Conservation (phyloP, 2,329 filamentous ascomycete genomes). For the Gliomastix tumulicola region DNA sequence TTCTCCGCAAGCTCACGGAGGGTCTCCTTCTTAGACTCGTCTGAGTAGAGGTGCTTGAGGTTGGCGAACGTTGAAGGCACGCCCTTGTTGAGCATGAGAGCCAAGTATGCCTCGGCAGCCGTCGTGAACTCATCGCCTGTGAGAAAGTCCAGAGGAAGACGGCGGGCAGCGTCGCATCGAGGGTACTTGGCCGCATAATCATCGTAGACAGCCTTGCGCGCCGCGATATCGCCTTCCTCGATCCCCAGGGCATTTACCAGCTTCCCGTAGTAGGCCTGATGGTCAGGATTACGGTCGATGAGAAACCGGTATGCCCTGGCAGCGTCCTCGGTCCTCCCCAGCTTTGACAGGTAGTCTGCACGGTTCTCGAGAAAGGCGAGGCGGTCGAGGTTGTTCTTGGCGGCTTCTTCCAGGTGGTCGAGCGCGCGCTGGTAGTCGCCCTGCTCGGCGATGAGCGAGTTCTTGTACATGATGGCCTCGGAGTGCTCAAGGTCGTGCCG, state of each 20-base stretch:
- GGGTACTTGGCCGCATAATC: slow-evolving; percentile 76
- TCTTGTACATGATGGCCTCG: slow-evolving; percentile 92
- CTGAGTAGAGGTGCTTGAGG: slow-evolving; percentile 83
- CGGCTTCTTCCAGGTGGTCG: slow-evolving; percentile 73
- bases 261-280: slow-evolving; percentile 76
- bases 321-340: slow-evolving; percentile 71
- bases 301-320: slow-evolving; percentile 73
- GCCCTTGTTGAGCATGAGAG: slow-evolving; percentile 81
- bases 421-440: slow-evolving; percentile 78
- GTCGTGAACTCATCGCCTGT: slow-evolving; percentile 74
- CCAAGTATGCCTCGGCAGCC: slow-evolving; percentile 72
- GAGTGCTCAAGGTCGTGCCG: slow-evolving; percentile 85
- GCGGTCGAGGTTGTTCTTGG: slow-evolving; percentile 75
- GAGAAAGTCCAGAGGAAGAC: slow-evolving; percentile 85
- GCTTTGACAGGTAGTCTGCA: slow-evolving; percentile 74
- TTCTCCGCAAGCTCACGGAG: slow-evolving; percentile 71
- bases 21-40: slow-evolving; percentile 68
- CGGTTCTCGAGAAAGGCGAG: slow-evolving; percentile 78
- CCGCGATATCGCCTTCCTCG: slow-evolving; percentile 46
- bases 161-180: slow-evolving; percentile 75
- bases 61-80: slow-evolving; percentile 96
- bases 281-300: slow-evolving; percentile 81
- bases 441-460: slow-evolving; percentile 83
- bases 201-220: slow-evolving; percentile 64
- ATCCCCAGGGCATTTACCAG: slow-evolving; percentile 65